Base-by-base conservation (phyloP, 1,284 basidiomycete species). In the Rhodotorula sp. region DNA sequence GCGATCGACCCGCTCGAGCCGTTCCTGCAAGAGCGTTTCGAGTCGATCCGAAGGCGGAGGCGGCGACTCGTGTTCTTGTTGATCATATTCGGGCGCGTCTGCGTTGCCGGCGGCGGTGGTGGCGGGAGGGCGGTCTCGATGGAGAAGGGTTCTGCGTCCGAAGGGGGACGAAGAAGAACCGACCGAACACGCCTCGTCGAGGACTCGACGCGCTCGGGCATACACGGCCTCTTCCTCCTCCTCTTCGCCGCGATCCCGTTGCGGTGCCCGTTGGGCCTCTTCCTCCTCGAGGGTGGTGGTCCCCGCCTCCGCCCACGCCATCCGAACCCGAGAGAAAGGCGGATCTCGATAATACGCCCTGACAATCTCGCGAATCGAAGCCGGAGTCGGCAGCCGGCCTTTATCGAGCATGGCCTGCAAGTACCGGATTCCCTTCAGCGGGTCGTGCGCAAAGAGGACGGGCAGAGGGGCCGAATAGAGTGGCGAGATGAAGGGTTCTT, bases 111-210 rank as follows among this genome's bases (percentile, higher is more conserved):
- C 38, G 38, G 10, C 12, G 38, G 38, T 43, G 38, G 38, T 43
- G 38, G 38, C 38, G 38, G 38, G 38, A 43, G 38, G 38, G 38
- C 38, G 38, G 38, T 43, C 38, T 43, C 38, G 38, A 43, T 43
- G 38, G 38, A 43, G 10, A 43, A 43, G 10, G 38, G 38, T 12
- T 10, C 38, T 43, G 8, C 38, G 38, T 14, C 8, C 38, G 2
- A 43, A 43, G 38, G 38, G 38, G 38, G 38, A 43, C 16, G 57
- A 10, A 8, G 62, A 56, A 34, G 45, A 26, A 12, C 45, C 15
- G 45, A 6, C 31, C 15, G 38, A 21, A 34, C 74, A 76, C 2
- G 68, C 74, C 43, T 60, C 65, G 49, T 76, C 74, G 65, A 76
- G 74, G 6, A 70, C 57, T 8, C 28, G 2, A 3, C 70, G 65